These are phyloP conservation scores for Protostelium mycophagum DNA, from an alignment of 78 protist species.

Conservation along the genomic window DNA sequence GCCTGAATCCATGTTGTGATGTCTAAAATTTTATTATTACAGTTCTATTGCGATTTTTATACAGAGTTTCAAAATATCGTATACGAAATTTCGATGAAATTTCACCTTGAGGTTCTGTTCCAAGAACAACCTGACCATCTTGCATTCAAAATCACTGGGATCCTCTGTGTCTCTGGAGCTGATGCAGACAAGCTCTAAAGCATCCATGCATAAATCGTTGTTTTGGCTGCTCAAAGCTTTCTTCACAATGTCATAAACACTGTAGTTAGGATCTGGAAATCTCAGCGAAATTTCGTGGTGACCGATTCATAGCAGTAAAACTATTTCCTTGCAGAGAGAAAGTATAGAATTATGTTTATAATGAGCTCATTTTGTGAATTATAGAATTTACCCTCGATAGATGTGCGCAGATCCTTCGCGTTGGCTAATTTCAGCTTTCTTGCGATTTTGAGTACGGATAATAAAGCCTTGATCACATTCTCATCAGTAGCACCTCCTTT, in stretches of 20 bases:
- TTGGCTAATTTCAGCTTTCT: not conserved
- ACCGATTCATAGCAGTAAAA: too few relatives aligned
- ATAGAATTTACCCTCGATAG: not conserved
- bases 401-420: not conserved
- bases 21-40: too few relatives aligned
- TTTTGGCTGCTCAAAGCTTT: not conserved
- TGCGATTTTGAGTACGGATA: not conserved
- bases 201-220: not conserved
- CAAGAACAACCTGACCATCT: conserved; percentile 17
- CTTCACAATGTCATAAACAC: not conserved
- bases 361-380: too few relatives aligned
- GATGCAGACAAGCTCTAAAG: conserved; percentile 36
- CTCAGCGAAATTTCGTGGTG: too few relatives aligned
- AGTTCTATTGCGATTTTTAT: too few relatives aligned
- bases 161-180: conserved; percentile 46
- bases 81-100: too few relatives aligned
- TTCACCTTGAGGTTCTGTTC: conserved; percentile 15
- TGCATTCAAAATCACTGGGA: conserved; percentile 19
- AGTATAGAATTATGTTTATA: too few relatives aligned
- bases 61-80: too few relatives aligned
- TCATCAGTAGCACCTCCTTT: too few relatives aligned
- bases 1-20: conserved; percentile 38
- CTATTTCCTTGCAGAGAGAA: too few relatives aligned
- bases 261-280: not conserved
- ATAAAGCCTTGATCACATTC: not conserved